Percentiles rank a stretch among this genome's conserved stretches.
phyloP scores from a whole-genome alignment of 1,284 basidiomycete genomes.

The Thecaphora thlaspeos region DNA sequence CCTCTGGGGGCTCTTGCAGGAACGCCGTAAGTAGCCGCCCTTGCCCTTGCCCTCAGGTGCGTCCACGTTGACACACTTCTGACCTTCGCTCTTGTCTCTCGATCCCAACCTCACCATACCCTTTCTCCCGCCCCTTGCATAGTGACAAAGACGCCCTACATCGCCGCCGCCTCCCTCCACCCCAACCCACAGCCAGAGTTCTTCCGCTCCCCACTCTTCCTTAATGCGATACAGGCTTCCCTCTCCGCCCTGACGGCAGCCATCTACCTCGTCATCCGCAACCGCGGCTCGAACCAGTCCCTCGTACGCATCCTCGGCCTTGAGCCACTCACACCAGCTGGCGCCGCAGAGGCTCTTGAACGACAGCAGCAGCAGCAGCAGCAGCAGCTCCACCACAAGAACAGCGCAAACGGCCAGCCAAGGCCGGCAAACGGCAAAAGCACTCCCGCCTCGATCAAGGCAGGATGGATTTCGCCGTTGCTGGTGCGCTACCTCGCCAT shows the following conservation, averaged over 20 bases:
- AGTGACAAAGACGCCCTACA: slow-evolving; percentile 53
- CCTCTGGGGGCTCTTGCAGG: slow-evolving; percentile 56
- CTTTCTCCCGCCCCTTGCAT: not conserved
- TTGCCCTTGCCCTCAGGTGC: no score
- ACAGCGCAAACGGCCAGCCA: no score
- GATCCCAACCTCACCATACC: no score
- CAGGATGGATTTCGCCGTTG: slow-evolving; percentile 64
- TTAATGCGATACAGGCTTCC: slow-evolving; percentile 82
- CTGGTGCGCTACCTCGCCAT: slow-evolving; percentile 51
- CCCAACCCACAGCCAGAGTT: slow-evolving; percentile 40
- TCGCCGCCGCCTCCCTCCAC: slow-evolving; percentile 26
- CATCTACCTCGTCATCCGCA: slow-evolving; percentile 72
- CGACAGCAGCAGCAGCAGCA: slow-evolving; percentile 1
- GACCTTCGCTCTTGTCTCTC: no score
- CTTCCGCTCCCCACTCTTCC: slow-evolving; percentile 82
- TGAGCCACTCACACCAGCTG: slow-evolving; percentile 37
- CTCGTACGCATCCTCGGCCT: slow-evolving; percentile 39
- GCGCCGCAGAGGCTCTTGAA: slow-evolving; percentile 7
- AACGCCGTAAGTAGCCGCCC: slow-evolving; percentile 30
- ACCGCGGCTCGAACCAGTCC: slow-evolving; percentile 40
- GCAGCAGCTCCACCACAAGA: not conserved
- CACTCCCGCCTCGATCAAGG: not conserved
- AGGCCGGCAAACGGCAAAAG: no score
- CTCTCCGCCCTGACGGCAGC: slow-evolving; percentile 77
- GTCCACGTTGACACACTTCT: no score